Evolutionary conservation across 805 yeast genomes (phyloP).

Genomic region (Starmera dryadoides): DNA sequence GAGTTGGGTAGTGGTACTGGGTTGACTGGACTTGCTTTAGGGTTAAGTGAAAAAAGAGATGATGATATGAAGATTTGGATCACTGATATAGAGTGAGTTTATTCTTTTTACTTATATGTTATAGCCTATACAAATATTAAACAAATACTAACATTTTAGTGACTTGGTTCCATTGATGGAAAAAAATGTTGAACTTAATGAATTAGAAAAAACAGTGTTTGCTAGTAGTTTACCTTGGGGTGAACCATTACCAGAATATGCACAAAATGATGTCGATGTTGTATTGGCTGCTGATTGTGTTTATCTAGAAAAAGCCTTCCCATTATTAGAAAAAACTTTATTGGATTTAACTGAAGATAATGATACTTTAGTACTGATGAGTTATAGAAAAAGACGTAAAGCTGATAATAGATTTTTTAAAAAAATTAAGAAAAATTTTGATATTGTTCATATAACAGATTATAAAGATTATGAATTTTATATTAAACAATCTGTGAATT

Average conservation of each 20-base stretch:
- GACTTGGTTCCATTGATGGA: conserved; percentile 40
- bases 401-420: conserved; percentile 27
- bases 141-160: conserved; percentile 5
- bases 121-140: neutral
- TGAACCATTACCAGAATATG: conserved; percentile 28
- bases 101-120: neutral
- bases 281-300: conserved; percentile 57
- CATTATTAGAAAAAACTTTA: conserved; percentile 40
- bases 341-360: conserved; percentile 30
- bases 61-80: conserved; percentile 30
- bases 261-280: conserved; percentile 31
- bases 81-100: conserved; percentile 38
- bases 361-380: conserved; percentile 40
- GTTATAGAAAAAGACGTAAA: conserved; percentile 48
- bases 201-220: conserved; percentile 25
- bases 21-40: conserved; percentile 37
- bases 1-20: conserved; percentile 60
- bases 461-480: conserved; percentile 28
- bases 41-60: conserved; percentile 14
- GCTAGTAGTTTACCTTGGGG: conserved; percentile 44
- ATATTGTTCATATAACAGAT: conserved; percentile 22
- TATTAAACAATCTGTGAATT: conserved; percentile 30
- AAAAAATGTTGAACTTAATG: conserved; percentile 35
- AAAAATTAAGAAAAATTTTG: conserved; percentile 25
- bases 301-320: conserved; percentile 47